phyloP scores from a whole-genome alignment of 2,329 filamentous ascomycete genomes.

The Paecilomyces variotii region DNA sequence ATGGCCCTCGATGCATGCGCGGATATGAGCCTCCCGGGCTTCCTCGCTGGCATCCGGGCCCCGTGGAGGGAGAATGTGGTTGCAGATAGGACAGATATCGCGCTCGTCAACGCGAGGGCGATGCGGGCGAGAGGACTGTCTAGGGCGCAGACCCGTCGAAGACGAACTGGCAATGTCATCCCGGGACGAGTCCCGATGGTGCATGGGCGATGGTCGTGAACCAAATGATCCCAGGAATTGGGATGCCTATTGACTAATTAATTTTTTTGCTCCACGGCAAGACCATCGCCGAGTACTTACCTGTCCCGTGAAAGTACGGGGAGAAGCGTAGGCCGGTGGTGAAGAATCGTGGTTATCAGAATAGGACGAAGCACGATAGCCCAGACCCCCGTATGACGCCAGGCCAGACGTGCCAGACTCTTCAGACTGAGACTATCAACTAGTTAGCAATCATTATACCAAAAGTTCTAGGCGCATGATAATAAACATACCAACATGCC shows the following conservation, averaged over 20 bases:
- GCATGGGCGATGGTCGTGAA: background rate
- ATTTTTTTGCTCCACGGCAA: background rate
- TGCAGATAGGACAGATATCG: slow-evolving; percentile 42
- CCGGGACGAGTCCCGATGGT: background rate
- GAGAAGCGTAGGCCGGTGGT: slow-evolving; percentile 10
- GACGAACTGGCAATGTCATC: background rate
- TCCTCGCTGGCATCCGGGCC: slow-evolving; percentile 30
- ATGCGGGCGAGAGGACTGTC: slow-evolving; percentile 9
- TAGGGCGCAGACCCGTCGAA: slow-evolving; percentile 5
- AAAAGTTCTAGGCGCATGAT: background rate
- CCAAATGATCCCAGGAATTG: slow-evolving; percentile 4
- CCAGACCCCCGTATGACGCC: slow-evolving; percentile 9
- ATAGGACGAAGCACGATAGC: slow-evolving; percentile 7
- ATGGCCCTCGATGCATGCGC: slow-evolving; percentile 36
- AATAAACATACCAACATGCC: slow-evolving; percentile 10
- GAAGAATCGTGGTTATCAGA: slow-evolving; percentile 6
- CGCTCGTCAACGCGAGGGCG: slow-evolving; percentile 28
- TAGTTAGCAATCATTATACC: background rate
- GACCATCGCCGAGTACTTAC: background rate
- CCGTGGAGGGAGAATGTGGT: slow-evolving; percentile 29
- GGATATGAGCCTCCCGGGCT: slow-evolving; percentile 38
- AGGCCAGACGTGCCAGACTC: slow-evolving; percentile 3
- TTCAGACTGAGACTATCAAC: slow-evolving; percentile 7
- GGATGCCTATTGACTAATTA: background rate
- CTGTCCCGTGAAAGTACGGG: slow-evolving; percentile 3